Base-by-base conservation (phyloP, 805 yeast genomes). In the Jamesozyma piceae region DNA sequence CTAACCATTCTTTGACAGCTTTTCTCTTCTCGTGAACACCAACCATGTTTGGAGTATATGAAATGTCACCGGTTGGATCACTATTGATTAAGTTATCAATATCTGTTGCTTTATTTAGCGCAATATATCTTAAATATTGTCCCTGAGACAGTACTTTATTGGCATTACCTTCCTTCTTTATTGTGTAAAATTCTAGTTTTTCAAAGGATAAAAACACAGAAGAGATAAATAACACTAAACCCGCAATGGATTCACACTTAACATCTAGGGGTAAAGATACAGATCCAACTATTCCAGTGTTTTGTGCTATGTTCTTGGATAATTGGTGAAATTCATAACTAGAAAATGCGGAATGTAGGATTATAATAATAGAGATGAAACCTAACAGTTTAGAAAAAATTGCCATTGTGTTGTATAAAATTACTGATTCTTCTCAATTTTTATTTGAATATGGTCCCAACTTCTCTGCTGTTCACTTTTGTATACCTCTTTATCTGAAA, bases 311-410 rank as follows among this genome's bases (percentile, higher is more conserved):
- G 33, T 46, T 53, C 26, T 52, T 52, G 13, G 52, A n/a, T 18
- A 58, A 37, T 35, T 53, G 58, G 39, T 58, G 54, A 39, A 55
- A 63, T 43, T 62, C 65, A 43, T 57, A 59, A 20, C 63, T 59
- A 9, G 65, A 59, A 40, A 57, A 60, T 1, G 58, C 65, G 6
- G 65, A 48, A 45, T 63, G 67, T 2, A 54, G 27, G 4, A 59
- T 38, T 22, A 47, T 50, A 18, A 51, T 21, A 3, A 50, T 28
- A 6, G 58, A 46, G n/a, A 54, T 28, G 2, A 33, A 14, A 13
- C 47, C 38, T 14, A 55, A 31, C 11, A 44, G 21, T 27, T 46
- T 50, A 2, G 55, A 46, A 6, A 46, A 10, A 8, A 52, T 3
- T 9, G 51, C 39, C 59, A 55, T 56, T 24, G 28, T 24, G 28